Conservation (phyloP, 257 asterid species). For the Haberlea rhodopensis region DNA sequence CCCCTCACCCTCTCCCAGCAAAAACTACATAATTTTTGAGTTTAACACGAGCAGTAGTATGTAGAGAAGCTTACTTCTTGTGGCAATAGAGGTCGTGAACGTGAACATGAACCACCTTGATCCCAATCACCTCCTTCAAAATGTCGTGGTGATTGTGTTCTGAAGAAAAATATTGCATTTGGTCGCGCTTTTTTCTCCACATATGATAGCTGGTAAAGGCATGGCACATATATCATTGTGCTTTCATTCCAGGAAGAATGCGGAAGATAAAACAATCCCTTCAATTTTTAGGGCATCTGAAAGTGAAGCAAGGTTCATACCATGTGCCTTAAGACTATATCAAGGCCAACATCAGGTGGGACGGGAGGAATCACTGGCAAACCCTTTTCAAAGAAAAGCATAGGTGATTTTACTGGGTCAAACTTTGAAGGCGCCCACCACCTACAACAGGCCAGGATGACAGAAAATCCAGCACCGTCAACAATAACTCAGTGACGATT, state of each 20-base stretch:
- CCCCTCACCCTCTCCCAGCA: not conserved
- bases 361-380: conserved; percentile 68
- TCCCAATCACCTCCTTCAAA: conserved; percentile 99
- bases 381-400: conserved; percentile 89
- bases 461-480: conserved; percentile 5
- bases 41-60: not conserved
- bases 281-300: conserved; percentile 4
- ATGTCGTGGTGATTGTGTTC: conserved; percentile 92
- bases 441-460: conserved; percentile 44
- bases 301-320: conserved; percentile 39
- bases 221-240: conserved; percentile 4
- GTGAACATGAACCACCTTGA: conserved; percentile 90
- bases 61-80: conserved; percentile 56
- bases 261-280: not conserved
- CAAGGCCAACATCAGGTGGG: conserved; percentile 69
- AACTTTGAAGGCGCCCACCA: conserved; percentile 99
- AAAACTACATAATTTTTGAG: not conserved
- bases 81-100: conserved; percentile 53
- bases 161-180: conserved; percentile 52
- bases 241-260: not conserved
- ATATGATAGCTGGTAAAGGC: conserved; percentile 45
- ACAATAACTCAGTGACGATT: not conserved
- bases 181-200: conserved; percentile 50
- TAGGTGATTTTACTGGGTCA: conserved; percentile 91
- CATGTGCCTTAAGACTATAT: conserved; percentile 71